Evolutionary conservation across 768 basidiomycete species (phyloP).

Genomic region (Lactifluus hygrophoroides): DNA sequence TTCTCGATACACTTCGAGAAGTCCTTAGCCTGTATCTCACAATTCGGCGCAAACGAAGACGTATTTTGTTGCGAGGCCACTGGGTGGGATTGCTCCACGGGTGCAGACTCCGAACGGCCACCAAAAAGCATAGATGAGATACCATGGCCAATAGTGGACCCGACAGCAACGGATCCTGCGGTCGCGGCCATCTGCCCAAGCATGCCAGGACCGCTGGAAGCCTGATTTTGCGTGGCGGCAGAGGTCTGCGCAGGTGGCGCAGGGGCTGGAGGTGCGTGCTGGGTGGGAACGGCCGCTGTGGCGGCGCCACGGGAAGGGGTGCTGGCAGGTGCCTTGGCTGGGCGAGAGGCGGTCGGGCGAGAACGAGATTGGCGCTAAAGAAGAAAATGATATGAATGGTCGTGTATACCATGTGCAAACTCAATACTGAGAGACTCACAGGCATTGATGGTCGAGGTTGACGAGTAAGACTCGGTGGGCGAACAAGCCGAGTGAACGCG

Average conservation of each 20-base stretch:
- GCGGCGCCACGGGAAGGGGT: slow-evolving; percentile 30
- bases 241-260: slow-evolving; percentile 25
- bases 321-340: slow-evolving; percentile 36
- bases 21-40: slow-evolving; percentile 79
- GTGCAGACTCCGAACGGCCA: slow-evolving; percentile 40
- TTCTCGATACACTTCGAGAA: slow-evolving; percentile 82
- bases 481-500: slow-evolving; percentile 4
- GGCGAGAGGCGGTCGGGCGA: slow-evolving; percentile 40
- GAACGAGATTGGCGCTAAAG: slow-evolving; percentile 70
- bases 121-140: slow-evolving; percentile 87
- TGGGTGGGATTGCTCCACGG: slow-evolving; percentile 35
- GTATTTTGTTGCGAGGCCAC: slow-evolving; percentile 40
- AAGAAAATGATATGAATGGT: background rate
- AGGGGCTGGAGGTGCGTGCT: slow-evolving; percentile 32
- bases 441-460: slow-evolving; percentile 32
- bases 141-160: slow-evolving; percentile 86
- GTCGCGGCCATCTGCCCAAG: slow-evolving; percentile 82
- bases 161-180: slow-evolving; percentile 83
- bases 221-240: slow-evolving; percentile 27
- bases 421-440: slow-evolving; percentile 30
- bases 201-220: slow-evolving; percentile 51
- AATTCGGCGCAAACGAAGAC: slow-evolving; percentile 45
- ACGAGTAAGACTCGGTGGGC: background rate
- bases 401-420: background rate
- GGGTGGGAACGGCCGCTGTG: slow-evolving; percentile 22